Evolutionary conservation across 352 stramenopile species (phyloP), one percentile per base, ranked within the genome.

Genomic region (Phytophthora megakarya): DNA sequence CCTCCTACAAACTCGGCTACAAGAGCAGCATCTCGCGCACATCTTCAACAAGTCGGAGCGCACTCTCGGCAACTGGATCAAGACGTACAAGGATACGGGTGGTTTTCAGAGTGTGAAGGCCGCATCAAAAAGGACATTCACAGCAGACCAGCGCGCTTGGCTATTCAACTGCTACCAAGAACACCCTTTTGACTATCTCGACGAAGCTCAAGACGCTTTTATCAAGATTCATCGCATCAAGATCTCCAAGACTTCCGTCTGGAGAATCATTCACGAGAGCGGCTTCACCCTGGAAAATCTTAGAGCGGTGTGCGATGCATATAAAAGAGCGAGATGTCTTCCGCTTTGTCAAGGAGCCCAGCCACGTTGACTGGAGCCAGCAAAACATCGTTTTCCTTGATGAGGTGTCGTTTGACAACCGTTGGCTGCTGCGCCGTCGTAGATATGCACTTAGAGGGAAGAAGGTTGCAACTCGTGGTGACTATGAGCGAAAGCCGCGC

Each of bases 391-490:
- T 73, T 1, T 73, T 73, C 19, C 51, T 79, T 1, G 59, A 79
- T 21, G 71, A 76, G 47, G 72, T 75, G 1, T 66, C 55, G 0
- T 80, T 77, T 16, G 68, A 80, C 21, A 73, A 71, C 37, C 11
- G 61, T 12, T 65, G 66, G 0, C 78, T 81, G 65, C 21, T 76
- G 11, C 37, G 61, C 1, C 70, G 66, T 23, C 49, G 56, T 1
- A 65, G 65, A 11, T 81, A 73, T 35, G 38, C 61, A 3, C n/a
- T 67, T 4, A 43, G 49, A 45, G 57, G 73, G 5, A 18, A 71
- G n/a, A n/a, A n/a, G n/a, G n/a, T n/a, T n/a, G n/a, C n/a, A n/a
- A n/a, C n/a, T n/a, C n/a, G n/a, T n/a, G n/a, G 58, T 33, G 73
- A 76, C 1, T 76, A 73, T 25, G 3, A 57, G 13, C 43, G 65